A percentile compares a stretch with the other conserved stretches of the same genome.
phyloP scores from a whole-genome alignment of 495 filamentous ascomycete species.

The Rhizodiscina lignyota region DNA sequence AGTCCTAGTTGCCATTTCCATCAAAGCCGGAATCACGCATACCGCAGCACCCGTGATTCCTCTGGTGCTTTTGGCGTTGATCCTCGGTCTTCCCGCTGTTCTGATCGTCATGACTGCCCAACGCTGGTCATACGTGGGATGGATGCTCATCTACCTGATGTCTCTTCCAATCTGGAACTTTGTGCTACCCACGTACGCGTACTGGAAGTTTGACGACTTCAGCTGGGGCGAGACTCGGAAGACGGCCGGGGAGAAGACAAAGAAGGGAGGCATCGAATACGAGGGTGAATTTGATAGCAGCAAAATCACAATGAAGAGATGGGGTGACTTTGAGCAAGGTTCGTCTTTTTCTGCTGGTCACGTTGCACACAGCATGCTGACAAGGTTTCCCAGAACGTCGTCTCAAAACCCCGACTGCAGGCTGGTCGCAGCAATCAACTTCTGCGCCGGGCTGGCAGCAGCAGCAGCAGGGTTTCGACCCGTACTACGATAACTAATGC shows the following conservation, averaged over 20 bases:
- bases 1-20: constrained; percentile 70
- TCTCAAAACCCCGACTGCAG: constrained; percentile 17
- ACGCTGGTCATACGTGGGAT: constrained; percentile 78
- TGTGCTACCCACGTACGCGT: constrained; percentile 82
- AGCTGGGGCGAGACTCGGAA: constrained; percentile 98
- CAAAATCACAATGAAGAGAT: constrained; percentile 97
- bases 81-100: constrained; percentile 83
- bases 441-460: constrained; percentile 12
- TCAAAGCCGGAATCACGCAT: constrained; percentile 47
- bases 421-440: constrained; percentile 21
- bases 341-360: constrained; percentile 9
- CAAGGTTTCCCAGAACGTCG: constrained; percentile 19
- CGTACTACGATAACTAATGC: constrained; percentile 16
- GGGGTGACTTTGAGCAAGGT: constrained; percentile 91
- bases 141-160: constrained; percentile 92
- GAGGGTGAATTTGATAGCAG: constrained; percentile 96
- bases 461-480: constrained; percentile 7
- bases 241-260: constrained; percentile 77
- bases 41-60: constrained; percentile 62
- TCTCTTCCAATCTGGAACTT: constrained; percentile 98
- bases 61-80: constrained; percentile 74
- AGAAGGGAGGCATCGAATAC: constrained; percentile 63
- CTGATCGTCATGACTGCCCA: constrained; percentile 95
- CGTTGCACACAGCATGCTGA: constrained; percentile 3
- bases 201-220: constrained; percentile 99